Evolutionary conservation across 2,329 filamentous ascomycete genomes (phyloP), one percentile per base, ranked within the genome.

Genomic region (Teratosphaeria gauchensis): DNA sequence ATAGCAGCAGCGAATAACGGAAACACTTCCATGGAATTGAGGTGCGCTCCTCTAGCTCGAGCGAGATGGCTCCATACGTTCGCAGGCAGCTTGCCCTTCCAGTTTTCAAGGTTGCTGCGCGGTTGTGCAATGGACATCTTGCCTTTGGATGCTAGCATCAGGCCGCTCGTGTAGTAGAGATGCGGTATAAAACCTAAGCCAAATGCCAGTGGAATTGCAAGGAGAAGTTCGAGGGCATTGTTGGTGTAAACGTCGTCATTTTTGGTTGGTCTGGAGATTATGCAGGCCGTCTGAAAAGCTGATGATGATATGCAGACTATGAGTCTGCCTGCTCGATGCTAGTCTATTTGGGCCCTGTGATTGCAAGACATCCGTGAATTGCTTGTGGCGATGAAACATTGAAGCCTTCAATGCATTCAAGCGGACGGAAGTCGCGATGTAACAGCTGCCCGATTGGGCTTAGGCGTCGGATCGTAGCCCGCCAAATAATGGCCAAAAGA

Each of bases 21-120:
- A 56, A 72, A 77, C 56, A 75, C 72, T 57, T 75, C 78, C 12
- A 80, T 72, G 0, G 76, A 72, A 58, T 80, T 81, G 7, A 76
- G 71, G 62, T 78, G 76, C 8, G 77, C 77, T 3, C 66, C 66
- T 35, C 66, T 56, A 14, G 62, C 64, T 53, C 65, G 55, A 1
- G 58, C 56, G 21, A 68, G 62, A 7, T 67, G 65, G 42, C 62
- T 64, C 63, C 64, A 68, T n/a, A 65, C 53, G 1, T 56, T 58
- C 30, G 61, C 52, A 3, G 65, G 63, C 2, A 68, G 59, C 42
- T 62, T 64, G 53, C 54, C 54, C 54, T 65, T 67, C 64, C 64
- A 68, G 12, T 55, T 58, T 1, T 67, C 65, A 58, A 68, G 64
- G 53, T 66, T 68, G 7, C 62, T 66, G 28, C 66, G 62, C 2